Percentiles rank a stretch among this genome's conserved stretches.
phyloP scores from a whole-genome alignment of 1,284 basidiomycete genomes.

The Cryptococcus deneoformans region DNA sequence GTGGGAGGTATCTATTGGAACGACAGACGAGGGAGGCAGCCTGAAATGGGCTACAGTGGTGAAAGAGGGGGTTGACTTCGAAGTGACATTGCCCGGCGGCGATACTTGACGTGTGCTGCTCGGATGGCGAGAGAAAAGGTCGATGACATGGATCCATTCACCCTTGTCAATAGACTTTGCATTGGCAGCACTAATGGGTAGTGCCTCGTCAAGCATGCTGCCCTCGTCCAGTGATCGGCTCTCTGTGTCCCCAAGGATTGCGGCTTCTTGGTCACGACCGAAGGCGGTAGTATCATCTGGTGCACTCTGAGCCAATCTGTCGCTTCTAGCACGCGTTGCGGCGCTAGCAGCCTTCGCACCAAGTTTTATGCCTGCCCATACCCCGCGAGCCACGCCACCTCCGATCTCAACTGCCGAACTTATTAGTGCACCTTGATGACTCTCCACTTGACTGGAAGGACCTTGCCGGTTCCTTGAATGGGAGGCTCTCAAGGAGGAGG shows the following conservation, averaged over 20 bases:
- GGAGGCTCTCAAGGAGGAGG: slow-evolving; percentile 5
- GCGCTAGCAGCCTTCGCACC: slow-evolving; percentile 37
- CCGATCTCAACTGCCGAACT: slow-evolving; percentile 42
- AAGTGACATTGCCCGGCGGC: too few relatives aligned
- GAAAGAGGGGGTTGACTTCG: neutral
- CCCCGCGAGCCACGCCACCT: slow-evolving; percentile 41
- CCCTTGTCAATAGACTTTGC: neutral
- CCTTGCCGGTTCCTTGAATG: neutral
- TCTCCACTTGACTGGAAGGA: neutral
- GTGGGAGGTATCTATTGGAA: slow-evolving; percentile 9
- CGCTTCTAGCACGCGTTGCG: slow-evolving; percentile 22
- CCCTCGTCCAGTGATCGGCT: slow-evolving; percentile 18
- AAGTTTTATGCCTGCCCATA: slow-evolving; percentile 46
- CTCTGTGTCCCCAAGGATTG: slow-evolving; percentile 6
- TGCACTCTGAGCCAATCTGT: slow-evolving; percentile 35
- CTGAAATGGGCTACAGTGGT: slow-evolving; percentile 41
- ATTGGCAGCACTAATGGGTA: neutral
- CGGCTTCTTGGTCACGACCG: slow-evolving; percentile 16
- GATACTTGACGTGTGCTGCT: too few relatives aligned
- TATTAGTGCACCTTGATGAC: slow-evolving; percentile 26
- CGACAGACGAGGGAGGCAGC: slow-evolving; percentile 23
- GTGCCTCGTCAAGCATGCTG: slow-evolving; percentile 10
- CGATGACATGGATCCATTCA: slow-evolving; percentile 44
- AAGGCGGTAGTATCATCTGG: slow-evolving; percentile 24
- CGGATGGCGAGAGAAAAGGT: slow-evolving; percentile 20